These are phyloP conservation scores for Septoria linicola DNA, from an alignment of 2,329 filamentous ascomycete genomes.

Conservation along the genomic window DNA sequence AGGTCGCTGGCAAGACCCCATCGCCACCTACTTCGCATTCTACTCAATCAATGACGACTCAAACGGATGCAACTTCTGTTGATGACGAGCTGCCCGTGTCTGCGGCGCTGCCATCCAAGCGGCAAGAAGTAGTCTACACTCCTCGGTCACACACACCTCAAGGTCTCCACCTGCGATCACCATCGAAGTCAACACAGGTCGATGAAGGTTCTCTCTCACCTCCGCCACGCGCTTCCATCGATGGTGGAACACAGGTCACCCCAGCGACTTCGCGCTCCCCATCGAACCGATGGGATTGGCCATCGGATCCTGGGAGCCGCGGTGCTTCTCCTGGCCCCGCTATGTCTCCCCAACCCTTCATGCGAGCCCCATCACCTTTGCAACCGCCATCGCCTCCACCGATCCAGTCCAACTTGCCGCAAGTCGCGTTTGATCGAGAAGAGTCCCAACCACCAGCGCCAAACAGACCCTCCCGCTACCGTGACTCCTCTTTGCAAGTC, in stretches of 20 bases:
- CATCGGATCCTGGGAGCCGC: slow-evolving; percentile 4
- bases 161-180: slow-evolving; percentile 10
- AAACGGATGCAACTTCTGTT: slow-evolving; percentile 14
- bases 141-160: slow-evolving; percentile 11
- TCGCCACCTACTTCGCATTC: slow-evolving; percentile 17
- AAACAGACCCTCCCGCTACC: slow-evolving; percentile 5
- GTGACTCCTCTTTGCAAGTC: slow-evolving; percentile 10
- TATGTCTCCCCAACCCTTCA: slow-evolving; percentile 4
- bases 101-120: slow-evolving; percentile 5
- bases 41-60: slow-evolving; percentile 18
- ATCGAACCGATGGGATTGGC: slow-evolving; percentile 9
- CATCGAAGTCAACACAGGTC: slow-evolving; percentile 16
- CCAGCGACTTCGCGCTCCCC: slow-evolving; percentile 5
- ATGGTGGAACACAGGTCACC: slow-evolving; percentile 10
- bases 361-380: slow-evolving; percentile 2
- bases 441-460: slow-evolving; percentile 2
- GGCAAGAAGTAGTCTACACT: slow-evolving; percentile 18
- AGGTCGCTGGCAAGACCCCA: slow-evolving; percentile 18
- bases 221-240: slow-evolving; percentile 11
- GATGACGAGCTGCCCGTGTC: slow-evolving; percentile 10
- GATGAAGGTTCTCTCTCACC: slow-evolving; percentile 14
- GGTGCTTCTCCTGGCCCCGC: not conserved
- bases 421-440: not conserved
- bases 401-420: slow-evolving; percentile 9
- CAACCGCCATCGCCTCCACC: slow-evolving; percentile 3